A percentile compares a stretch with the other conserved stretches of the same genome.
Evolutionary conservation across 1,284 basidiomycete species (phyloP).

Genomic region (Trametes sp.): DNA sequence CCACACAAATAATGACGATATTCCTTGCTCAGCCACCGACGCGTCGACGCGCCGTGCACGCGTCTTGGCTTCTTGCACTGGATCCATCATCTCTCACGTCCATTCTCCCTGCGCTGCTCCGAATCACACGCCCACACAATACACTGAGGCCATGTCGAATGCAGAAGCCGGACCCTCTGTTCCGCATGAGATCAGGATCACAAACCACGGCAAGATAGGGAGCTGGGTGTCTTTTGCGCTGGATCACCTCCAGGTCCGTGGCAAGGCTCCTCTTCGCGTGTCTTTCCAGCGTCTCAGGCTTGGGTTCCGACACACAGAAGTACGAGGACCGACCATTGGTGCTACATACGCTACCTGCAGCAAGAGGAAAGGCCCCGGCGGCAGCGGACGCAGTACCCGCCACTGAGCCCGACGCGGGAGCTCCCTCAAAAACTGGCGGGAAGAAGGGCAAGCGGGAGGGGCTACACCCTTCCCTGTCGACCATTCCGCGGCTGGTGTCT

Average conservation of each 20-base stretch:
- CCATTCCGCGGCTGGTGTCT: constrained; percentile 73
- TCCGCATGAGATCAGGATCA: constrained; percentile 61
- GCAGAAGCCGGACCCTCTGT: constrained; percentile 18
- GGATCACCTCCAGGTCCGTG: constrained; percentile 64
- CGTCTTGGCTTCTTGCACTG: not conserved
- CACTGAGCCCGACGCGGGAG: not conserved
- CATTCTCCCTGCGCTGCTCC: not conserved
- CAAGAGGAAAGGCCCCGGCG: constrained; percentile 19
- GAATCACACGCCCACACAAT: not conserved
- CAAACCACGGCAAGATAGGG: constrained; percentile 69
- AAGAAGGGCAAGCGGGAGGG: constrained; percentile 22
- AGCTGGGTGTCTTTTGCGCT: constrained; percentile 69
- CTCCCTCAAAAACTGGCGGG: not conserved
- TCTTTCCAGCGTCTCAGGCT: not conserved
- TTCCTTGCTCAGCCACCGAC: constrained; percentile 15
- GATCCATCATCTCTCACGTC: too few relatives aligned
- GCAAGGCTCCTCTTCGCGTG: not conserved
- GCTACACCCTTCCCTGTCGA: constrained; percentile 48
- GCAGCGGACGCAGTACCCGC: constrained; percentile 1
- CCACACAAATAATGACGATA: not conserved
- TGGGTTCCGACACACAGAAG: constrained; percentile 49
- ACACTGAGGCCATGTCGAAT: not conserved
- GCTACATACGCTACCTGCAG: constrained; percentile 70
- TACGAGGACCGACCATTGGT: constrained; percentile 63
- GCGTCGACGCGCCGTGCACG: constrained; percentile 3